A percentile compares a stretch with the other conserved stretches of the same genome.
These are phyloP conservation scores for Mycena galopus DNA, from an alignment of 768 basidiomycete genomes.

Conservation along the genomic window DNA sequence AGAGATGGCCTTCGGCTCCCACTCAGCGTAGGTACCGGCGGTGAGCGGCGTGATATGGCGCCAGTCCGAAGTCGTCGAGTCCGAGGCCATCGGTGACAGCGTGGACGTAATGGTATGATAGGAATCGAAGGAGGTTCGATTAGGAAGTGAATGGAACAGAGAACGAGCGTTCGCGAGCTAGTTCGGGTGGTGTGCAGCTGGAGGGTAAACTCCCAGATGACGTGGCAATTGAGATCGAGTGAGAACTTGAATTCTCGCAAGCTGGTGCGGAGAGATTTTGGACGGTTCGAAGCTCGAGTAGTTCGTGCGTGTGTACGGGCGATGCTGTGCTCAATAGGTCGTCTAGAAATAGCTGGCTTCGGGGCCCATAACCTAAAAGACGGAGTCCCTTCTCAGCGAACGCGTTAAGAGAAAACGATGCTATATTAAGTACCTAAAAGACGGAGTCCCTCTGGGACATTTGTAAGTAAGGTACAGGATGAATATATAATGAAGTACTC, in stretches of 20 bases:
- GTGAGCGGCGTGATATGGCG: constrained; percentile 17
- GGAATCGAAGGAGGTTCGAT: not conserved
- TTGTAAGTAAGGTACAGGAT: no score
- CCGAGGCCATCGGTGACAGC: constrained; percentile 7
- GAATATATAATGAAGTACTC: no score
- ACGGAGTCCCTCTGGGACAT: no score
- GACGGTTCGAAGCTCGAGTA: constrained; percentile 11
- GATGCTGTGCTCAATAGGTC: constrained; percentile 18
- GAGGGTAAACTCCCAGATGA: constrained; percentile 8
- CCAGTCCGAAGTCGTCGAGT: constrained; percentile 1
- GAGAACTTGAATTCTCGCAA: not conserved
- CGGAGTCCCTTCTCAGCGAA: no score
- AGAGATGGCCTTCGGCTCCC: constrained; percentile 13
- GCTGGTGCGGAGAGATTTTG: not conserved
- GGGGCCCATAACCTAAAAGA: constrained; percentile 17
- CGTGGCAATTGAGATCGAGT: constrained; percentile 24
- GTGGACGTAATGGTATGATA: not conserved
- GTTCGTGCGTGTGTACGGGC: constrained; percentile 18
- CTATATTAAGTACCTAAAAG: no score
- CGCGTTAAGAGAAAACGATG: no score
- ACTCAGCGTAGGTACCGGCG: not conserved
- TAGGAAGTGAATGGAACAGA: constrained; percentile 1
- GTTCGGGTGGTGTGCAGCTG: constrained; percentile 13
- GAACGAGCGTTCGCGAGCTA: constrained; percentile 9
- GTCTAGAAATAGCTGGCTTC: constrained; percentile 16